Evolutionary conservation across 179 eudicot species (phyloP).

Genomic region (Dionaea muscipula): DNA sequence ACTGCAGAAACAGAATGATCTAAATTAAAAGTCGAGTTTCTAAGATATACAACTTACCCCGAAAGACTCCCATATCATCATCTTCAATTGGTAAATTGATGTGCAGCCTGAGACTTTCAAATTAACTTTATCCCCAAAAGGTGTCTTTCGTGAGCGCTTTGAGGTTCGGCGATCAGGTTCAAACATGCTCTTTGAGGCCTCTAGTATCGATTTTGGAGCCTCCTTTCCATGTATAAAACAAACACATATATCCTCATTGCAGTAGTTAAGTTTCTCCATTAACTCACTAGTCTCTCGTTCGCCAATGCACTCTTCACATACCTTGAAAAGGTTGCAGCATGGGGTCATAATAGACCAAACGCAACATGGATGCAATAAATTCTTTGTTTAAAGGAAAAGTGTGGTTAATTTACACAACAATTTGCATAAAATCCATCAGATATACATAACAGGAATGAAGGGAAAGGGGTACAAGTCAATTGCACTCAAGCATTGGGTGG

Average conservation of each 20-base stretch:
- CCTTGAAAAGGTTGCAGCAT: constrained; percentile 22
- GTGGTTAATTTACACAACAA: background rate
- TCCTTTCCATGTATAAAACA: constrained; percentile 81
- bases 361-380: background rate
- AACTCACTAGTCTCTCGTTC: constrained; percentile 85
- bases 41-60: constrained; percentile 55
- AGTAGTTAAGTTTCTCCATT: constrained; percentile 73
- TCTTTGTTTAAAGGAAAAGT: background rate
- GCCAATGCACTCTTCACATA: constrained; percentile 88
- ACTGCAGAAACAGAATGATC: background rate
- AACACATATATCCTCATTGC: constrained; percentile 76
- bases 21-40: background rate
- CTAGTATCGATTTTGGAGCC: constrained; percentile 79
- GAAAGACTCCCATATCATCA: constrained; percentile 99
- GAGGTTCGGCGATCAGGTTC: constrained; percentile 84
- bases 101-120: constrained; percentile 89
- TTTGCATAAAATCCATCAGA: no score
- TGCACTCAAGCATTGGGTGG: no score
- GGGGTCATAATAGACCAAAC: background rate
- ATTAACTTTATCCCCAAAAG: constrained; percentile 65
- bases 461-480: no score
- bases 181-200: constrained; percentile 53
- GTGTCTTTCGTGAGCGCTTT: constrained; percentile 77
- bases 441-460: no score
- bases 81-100: constrained; percentile 74